Conservation (phyloP, 192 early-diverging fungal species). For the Dissophora ornata region DNA sequence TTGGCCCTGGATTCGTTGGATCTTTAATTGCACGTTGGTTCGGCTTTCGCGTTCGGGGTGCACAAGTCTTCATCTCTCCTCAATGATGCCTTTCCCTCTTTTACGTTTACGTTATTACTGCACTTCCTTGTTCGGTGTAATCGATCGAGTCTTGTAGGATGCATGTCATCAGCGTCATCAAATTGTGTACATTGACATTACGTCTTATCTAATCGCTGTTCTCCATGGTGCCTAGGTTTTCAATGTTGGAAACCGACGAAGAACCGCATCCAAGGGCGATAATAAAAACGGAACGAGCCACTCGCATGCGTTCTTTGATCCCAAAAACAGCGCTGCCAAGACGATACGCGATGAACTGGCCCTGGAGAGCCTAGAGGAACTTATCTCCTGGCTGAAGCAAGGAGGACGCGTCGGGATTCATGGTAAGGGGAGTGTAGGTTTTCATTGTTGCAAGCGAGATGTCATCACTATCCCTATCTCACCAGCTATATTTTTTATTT, state of each 20-base stretch:
- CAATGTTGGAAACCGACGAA: constrained; percentile 95
- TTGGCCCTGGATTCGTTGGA: not conserved
- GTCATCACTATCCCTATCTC: constrained; percentile 26
- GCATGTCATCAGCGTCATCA: no score
- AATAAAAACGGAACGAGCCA: constrained; percentile 66
- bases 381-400: constrained; percentile 87
- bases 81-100: no score
- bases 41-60: not conserved
- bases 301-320: constrained; percentile 93
- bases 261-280: constrained; percentile 67
- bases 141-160: no score
- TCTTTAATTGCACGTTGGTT: not conserved
- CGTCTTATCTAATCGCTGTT: constrained; percentile 3
- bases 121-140: no score
- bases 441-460: not conserved
- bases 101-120: no score
- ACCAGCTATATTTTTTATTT: no score
- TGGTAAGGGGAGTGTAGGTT: constrained; percentile 19
- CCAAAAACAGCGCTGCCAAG: constrained; percentile 81
- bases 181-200: no score
- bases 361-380: constrained; percentile 91
- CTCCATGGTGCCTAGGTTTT: constrained; percentile 66
- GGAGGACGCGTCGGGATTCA: constrained; percentile 92
- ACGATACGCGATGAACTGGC: constrained; percentile 88
- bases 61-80: not conserved